Evolutionary conservation across 768 basidiomycete genomes (phyloP), one percentile per base, ranked within the genome.

Genomic region (Saitozyma podzolica): DNA sequence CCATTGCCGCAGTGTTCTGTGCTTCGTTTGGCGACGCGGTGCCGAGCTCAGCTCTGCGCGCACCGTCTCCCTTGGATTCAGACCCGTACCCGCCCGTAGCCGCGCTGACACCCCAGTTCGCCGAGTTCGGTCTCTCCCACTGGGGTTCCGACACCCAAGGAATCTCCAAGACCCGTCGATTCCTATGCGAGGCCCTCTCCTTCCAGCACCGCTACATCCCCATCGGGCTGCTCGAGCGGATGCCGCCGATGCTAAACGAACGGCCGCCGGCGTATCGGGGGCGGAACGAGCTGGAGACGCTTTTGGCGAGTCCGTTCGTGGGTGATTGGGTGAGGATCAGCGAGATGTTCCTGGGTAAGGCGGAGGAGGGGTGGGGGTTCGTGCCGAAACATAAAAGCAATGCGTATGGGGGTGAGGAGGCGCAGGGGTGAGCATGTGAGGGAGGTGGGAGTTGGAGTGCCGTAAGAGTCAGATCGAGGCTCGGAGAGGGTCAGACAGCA

Each of bases 151-250:
- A 80, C 59, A 75, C 80, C 13, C 69, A 79, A 59, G 96, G 96
- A 1, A 85, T 98, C 54, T 94, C 94, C 80, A 88, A 89, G 9
- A 89, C 93, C 0, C 85, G 96, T 29, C 85, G 96, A 59, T 99
- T 94, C 81, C 86, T 98, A 11, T 94, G 91, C 77, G 96, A 98
- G 81, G 88, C 92, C 0, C 83, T 99, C 2, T 95, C 92, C 0
- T 99, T 98, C 84, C 91, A 93, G 73, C 89, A 95, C 78, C 91
- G 96, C 50, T 99, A 99, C 75, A 82, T 97, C 52, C 96, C 96
- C 8, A 88, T 98, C 52, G 96, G 96, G 0, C 81, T 99, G 8
- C 84, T 98, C 17, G 94, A 99, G 77, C 81, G 75, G 0, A 81
- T 93, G 29, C 93, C 95, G 0, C 85, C 83, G 3, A 83, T 84